These are phyloP conservation scores for Carex arenaria DNA, from an alignment of 202 grass and related monocot genomes.

Conservation along the genomic window DNA sequence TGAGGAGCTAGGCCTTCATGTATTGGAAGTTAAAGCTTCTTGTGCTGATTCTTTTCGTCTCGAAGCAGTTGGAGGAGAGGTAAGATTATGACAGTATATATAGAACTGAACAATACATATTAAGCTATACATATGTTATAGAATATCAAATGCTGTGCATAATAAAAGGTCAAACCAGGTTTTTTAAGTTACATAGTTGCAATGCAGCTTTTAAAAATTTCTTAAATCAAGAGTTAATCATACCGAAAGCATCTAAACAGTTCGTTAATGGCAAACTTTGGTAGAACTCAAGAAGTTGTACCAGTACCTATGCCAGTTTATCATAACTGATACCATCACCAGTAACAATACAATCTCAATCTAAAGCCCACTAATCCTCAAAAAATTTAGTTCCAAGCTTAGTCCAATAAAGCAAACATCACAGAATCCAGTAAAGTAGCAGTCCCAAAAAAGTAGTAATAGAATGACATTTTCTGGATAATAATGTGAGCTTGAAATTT, in stretches of 20 bases:
- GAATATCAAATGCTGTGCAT: background rate
- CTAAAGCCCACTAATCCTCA: background rate
- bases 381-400: background rate
- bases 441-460: background rate
- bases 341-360: background rate
- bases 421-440: background rate
- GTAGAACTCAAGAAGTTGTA: background rate
- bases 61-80: conserved; percentile 62
- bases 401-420: background rate
- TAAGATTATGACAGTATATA: conserved; percentile 15
- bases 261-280: background rate
- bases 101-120: conserved; percentile 1
- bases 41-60: conserved; percentile 50
- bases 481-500: background rate
- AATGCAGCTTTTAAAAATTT: background rate
- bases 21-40: conserved; percentile 60
- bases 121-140: background rate
- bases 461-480: background rate
- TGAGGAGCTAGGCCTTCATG: conserved; percentile 56
- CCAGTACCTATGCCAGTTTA: background rate
- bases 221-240: background rate
- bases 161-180: background rate
- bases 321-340: background rate
- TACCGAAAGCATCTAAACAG: background rate
- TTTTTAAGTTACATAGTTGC: background rate